Evolutionary conservation across 805 yeast species (phyloP).

Genomic region (Yamadazyma laniorum): DNA sequence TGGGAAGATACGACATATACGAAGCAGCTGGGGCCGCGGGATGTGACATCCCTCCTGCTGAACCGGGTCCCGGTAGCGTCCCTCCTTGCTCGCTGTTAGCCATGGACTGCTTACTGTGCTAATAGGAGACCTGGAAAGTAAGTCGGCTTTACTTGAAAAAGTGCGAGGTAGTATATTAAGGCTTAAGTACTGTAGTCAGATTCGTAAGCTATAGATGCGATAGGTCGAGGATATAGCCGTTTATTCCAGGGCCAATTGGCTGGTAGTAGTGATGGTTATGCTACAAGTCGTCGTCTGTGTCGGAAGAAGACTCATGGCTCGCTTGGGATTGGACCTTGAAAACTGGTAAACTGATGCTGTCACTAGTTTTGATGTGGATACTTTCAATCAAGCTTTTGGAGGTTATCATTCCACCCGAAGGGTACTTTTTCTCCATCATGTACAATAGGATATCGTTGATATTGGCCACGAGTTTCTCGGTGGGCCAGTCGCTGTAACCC

Average conservation of each 20-base stretch:
- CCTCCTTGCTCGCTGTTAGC: neutral
- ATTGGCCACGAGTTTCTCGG: constrained; percentile 47
- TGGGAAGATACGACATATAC: constrained; percentile 10
- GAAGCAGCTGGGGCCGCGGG: constrained; percentile 11
- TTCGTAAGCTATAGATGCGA: no score
- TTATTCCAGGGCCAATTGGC: no score
- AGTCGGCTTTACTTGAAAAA: no score
- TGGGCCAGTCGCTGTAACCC: constrained; percentile 52
- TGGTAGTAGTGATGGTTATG: neutral
- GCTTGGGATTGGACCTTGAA: neutral
- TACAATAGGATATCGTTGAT: constrained; percentile 49
- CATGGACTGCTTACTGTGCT: no score
- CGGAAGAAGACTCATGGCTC: neutral
- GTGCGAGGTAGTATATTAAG: no score
- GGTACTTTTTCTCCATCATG: constrained; percentile 45
- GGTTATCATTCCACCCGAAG: constrained; percentile 59
- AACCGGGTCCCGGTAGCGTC: neutral
- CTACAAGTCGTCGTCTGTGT: neutral
- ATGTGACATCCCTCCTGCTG: neutral
- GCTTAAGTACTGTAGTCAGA: no score
- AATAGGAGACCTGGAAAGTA: no score
- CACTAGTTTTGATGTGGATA: constrained; percentile 62
- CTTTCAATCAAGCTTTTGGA: constrained; percentile 45
- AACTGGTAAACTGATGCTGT: constrained; percentile 66
- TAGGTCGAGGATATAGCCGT: no score